These are phyloP conservation scores for Salvia splendens DNA, from an alignment of 257 asterid genomes.

Conservation along the genomic window DNA sequence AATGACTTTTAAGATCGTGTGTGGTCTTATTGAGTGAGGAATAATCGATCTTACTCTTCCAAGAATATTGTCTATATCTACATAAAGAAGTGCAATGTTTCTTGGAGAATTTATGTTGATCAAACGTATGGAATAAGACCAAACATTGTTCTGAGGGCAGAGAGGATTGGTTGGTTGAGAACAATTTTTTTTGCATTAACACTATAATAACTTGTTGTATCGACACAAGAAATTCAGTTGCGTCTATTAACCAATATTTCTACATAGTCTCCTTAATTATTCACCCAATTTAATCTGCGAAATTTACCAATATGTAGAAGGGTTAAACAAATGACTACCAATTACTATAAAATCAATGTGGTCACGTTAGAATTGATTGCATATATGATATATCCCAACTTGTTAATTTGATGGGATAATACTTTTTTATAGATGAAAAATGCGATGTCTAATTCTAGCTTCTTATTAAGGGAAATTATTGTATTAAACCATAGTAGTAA, in stretches of 20 bases:
- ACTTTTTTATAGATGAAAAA: too few species aligned
- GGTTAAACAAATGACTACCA: too few species aligned
- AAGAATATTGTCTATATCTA: constrained; percentile 1
- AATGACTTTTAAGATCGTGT: not conserved
- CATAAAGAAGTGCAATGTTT: not conserved
- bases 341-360: too few species aligned
- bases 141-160: not conserved
- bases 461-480: too few species aligned
- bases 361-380: too few species aligned
- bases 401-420: too few species aligned
- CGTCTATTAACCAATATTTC: not conserved
- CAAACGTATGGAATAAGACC: constrained; percentile 32
- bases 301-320: too few species aligned
- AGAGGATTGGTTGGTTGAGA: constrained; percentile 36
- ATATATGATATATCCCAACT: not conserved
- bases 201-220: too few species aligned
- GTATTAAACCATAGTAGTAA: too few species aligned
- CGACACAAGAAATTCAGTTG: not conserved
- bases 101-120: constrained; percentile 27
- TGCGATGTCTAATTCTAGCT: too few species aligned
- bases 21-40: not conserved
- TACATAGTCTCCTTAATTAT: not conserved
- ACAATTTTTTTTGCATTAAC: not conserved
- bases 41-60: constrained; percentile 1
- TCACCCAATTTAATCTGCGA: not conserved